Evolutionary conservation across 495 filamentous ascomycete genomes (phyloP), one percentile per base, ranked within the genome.

Genomic region (Evernia prunastri): DNA sequence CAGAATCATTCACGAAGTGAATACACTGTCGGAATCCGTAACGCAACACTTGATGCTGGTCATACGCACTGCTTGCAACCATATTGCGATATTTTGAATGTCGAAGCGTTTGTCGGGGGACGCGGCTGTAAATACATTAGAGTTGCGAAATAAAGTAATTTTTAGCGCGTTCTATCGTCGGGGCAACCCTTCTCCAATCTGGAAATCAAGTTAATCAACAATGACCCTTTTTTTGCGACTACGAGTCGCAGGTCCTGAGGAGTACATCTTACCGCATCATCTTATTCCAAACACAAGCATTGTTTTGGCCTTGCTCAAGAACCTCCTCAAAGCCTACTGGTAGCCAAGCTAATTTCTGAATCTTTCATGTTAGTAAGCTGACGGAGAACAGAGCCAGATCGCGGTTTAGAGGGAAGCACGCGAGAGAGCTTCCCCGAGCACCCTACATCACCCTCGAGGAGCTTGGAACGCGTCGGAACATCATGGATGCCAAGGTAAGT

Each of bases 401-500:
- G 58, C 51, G 54, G 36, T 61, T 56, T 29, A 31, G 56, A 60
- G 27, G 45, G 29, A 40, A 29, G 25, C 60, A 42, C 36, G 54
- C 60, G 35, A 57, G 51, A 57, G 51, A 57, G 51, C 51, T 63
- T 18, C 51, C 42, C 60, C n/a, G 39, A 42, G 33, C 18, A 35
- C 3, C 60, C 60, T 43, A 35, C 4, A 63, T 25, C n/a, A 33
- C 45, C 49, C 60, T 53, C 29, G 60, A 64, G 40, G 23, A 58
- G 37, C 45, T 29, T 53, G 57, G 40, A 45, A 64, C 65, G 63
- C 69, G 59, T 63, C 42, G 29, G 25, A 5, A 29, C 61, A 73
- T 66, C 45, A 77, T 77, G 75, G 75, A 77, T 60, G 75, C 75
- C 54, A 77, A 76, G 69, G 75, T 77, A 74, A 63, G 69, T 3